Conservation (phyloP, 768 basidiomycete species). For the Lentinula aciculospora region DNA sequence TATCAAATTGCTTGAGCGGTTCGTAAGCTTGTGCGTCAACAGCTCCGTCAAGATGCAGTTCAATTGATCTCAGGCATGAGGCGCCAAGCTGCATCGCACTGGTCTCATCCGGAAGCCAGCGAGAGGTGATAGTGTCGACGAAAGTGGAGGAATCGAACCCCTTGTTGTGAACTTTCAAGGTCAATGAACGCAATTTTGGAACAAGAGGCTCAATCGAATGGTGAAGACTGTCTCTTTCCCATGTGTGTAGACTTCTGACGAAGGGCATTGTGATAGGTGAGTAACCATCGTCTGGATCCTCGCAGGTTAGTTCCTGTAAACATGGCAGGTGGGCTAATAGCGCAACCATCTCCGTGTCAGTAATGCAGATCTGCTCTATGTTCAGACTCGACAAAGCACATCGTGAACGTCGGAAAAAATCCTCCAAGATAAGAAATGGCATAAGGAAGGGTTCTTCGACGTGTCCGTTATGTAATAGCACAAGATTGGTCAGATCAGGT, state of each 20-base stretch:
- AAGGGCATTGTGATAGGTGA: background rate
- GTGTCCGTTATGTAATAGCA: background rate
- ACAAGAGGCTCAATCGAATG: background rate
- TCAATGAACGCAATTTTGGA: background rate
- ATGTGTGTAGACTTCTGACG: background rate
- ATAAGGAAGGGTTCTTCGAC: background rate
- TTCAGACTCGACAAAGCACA: background rate
- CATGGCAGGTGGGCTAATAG: background rate
- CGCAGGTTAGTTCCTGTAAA: background rate
- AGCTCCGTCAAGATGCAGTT: background rate
- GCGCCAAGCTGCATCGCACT: background rate
- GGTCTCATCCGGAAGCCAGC: background rate
- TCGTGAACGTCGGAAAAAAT: background rate
- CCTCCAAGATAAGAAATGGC: background rate
- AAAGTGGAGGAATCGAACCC: background rate
- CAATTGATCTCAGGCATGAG: background rate
- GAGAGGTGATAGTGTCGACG: background rate
- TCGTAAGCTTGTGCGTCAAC: background rate
- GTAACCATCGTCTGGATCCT: background rate
- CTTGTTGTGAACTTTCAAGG: background rate
- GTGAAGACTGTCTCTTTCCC: background rate
- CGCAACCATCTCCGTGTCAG: background rate
- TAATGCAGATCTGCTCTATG: background rate
- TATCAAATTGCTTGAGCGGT: background rate
- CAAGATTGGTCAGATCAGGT: background rate